Base-by-base conservation (phyloP, 768 basidiomycete genomes). In the Tylopilus plumbeoviolaceoides region DNA sequence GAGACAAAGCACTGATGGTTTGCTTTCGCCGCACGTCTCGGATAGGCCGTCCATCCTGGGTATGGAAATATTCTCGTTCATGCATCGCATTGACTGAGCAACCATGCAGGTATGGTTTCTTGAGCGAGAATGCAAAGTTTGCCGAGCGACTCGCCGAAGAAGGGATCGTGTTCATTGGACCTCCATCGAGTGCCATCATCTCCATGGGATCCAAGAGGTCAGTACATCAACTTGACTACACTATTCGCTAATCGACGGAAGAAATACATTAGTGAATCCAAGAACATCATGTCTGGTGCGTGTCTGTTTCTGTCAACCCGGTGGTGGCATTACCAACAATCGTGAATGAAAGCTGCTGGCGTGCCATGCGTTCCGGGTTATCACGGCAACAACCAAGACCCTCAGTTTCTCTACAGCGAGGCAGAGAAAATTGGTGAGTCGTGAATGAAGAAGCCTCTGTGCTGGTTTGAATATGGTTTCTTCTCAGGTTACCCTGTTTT, bases 201-300 rank as follows among this genome's bases (percentile, higher is more conserved):
- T 89, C 87, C 62, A 98, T 97, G 95, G 95, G 94, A 2, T 94
- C 91, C 0, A 97, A 98, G 76, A 91, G 92, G 89, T 90, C 28
- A 6, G 72, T 57, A 17, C 44, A 33, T 6, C 17, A 30, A 9
- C 20, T 38, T 44, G 15, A 15, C 18, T 23, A 2, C 28, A 17
- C 8, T 25, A 9, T 38, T 44, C 4, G 18, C n/a, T 42, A 27
- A 30, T 23, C 48, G 28, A 53, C 27, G 10, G 44, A 57, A 36
- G 10, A 20, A 28, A 45, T 12, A 15, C 35, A 11, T n/a, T 52
- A 89, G 91, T 51, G 92, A 95, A 75, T 94, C 91, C 36, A 98
- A 98, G 75, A 93, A 90, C 54, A 95, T 95, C 63, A 95, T 95
- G 93, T 78, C 80, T 17, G 76, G 87, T 89, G 71, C 38, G 78